phyloP scores from a whole-genome alignment of 1,284 basidiomycete genomes.

The Cryptococcus sp. region DNA sequence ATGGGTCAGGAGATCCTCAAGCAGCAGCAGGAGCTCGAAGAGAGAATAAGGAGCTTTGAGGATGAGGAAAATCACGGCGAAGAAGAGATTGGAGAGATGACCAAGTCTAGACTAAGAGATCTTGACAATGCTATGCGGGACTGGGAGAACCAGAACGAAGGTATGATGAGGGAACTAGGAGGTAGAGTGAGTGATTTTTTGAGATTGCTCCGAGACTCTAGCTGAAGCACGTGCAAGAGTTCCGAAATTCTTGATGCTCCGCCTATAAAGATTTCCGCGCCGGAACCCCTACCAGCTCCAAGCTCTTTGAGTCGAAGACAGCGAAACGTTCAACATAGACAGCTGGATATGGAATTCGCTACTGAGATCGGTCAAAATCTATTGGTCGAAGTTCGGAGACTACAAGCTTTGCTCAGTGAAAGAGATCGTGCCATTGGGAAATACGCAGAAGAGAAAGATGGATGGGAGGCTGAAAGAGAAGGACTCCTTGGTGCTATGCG shows the following conservation, averaged over 20 bases:
- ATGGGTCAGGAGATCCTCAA: constrained; percentile 85
- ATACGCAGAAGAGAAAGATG: constrained; percentile 78
- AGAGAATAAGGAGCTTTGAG: constrained; percentile 70
- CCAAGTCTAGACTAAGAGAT: constrained; percentile 66
- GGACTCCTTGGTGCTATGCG: constrained; percentile 63
- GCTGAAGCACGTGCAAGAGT: constrained; percentile 3
- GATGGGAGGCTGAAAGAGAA: constrained; percentile 67
- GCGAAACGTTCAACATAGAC: constrained; percentile 48
- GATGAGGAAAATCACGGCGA: constrained; percentile 60
- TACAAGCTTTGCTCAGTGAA: constrained; percentile 80
- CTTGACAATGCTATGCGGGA: constrained; percentile 67
- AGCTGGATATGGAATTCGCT: constrained; percentile 69
- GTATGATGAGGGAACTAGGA: constrained; percentile 64
- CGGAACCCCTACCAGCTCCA: constrained; percentile 23
- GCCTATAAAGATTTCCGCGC: constrained; percentile 10
- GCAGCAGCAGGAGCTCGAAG: constrained; percentile 86
- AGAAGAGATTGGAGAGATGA: constrained; percentile 52
- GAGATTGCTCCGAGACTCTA: neutral
- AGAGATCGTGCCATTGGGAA: constrained; percentile 82
- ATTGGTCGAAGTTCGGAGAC: constrained; percentile 76
- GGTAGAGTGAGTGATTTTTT: constrained; percentile 57
- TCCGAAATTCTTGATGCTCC: constrained; percentile 9
- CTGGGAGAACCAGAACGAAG: constrained; percentile 81
- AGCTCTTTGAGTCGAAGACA: constrained; percentile 43
- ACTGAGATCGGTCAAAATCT: constrained; percentile 91